Conservation (phyloP, 2,329 filamentous ascomycete genomes). For the Ascomycota sp. region DNA sequence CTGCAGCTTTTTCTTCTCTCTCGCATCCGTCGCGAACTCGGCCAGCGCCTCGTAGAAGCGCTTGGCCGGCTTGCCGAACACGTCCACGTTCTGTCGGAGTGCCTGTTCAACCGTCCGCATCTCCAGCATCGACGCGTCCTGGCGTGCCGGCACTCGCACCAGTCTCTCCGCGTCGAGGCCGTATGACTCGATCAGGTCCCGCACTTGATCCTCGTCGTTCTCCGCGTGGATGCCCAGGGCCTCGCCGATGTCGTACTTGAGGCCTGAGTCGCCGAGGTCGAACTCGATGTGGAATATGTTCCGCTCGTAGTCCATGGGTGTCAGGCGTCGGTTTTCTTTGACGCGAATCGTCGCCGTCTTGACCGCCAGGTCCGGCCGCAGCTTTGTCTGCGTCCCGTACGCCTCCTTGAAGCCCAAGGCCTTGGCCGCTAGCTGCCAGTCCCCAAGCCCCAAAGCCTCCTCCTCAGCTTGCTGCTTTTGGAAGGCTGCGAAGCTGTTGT, state of each 20-base stretch:
- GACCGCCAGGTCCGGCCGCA: constrained; percentile 68
- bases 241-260: constrained; percentile 93
- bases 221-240: constrained; percentile 90
- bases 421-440: constrained; percentile 72
- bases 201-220: constrained; percentile 60
- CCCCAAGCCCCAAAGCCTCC: constrained; percentile 36
- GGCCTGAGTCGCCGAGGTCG: constrained; percentile 70
- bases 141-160: constrained; percentile 76
- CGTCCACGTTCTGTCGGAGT: constrained; percentile 77
- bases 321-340: constrained; percentile 86
- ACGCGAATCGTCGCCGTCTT: constrained; percentile 77
- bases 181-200: constrained; percentile 76
- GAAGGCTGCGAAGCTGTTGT: constrained; percentile 66
- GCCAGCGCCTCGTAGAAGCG: constrained; percentile 87
- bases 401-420: constrained; percentile 86
- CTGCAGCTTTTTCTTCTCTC: constrained; percentile 60
- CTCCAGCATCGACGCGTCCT: constrained; percentile 51
- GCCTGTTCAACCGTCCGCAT: constrained; percentile 85
- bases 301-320: constrained; percentile 70
- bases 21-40: constrained; percentile 62
- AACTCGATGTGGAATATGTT: constrained; percentile 99
- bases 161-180: constrained; percentile 61
- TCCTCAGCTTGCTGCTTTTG: constrained; percentile 54
- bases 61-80: constrained; percentile 91
- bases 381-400: constrained; percentile 46